phyloP scores from a whole-genome alignment of 176 grass and related monocot genomes.

The Carex pumila region DNA sequence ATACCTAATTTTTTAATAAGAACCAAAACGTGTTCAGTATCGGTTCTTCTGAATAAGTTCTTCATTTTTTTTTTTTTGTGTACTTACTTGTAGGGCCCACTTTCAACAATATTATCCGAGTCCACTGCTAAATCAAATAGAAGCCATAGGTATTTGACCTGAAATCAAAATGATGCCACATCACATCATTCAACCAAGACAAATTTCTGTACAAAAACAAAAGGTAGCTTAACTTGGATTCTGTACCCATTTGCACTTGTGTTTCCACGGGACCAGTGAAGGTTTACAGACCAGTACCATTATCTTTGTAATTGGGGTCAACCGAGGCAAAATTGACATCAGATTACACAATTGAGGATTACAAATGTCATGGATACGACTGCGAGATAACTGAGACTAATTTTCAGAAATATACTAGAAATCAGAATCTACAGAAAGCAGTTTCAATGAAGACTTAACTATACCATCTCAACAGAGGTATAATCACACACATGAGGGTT shows the following conservation, averaged over 20 bases:
- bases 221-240: neutral
- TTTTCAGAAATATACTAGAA: neutral
- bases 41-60: conserved; percentile 4
- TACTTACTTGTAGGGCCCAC: conserved; percentile 92
- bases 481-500: neutral
- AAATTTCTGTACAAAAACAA: neutral
- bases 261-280: neutral
- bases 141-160: conserved; percentile 99
- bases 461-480: neutral
- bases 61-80: conserved; percentile 13
- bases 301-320: neutral
- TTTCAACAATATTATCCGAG: conserved; percentile 94
- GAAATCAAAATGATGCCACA: conserved; percentile 9
- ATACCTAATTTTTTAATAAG: conserved; percentile 50
- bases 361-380: neutral
- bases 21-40: conserved; percentile 17
- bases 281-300: neutral
- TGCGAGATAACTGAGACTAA: neutral
- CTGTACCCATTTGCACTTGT: neutral
- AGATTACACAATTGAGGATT: neutral
- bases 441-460: neutral
- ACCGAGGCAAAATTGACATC: neutral
- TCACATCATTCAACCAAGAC: neutral
- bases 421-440: neutral
- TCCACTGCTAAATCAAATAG: conserved; percentile 94